Percentiles rank a stretch among this genome's conserved stretches.
Conservation (phyloP, 1,139 yeast species). For the Taphrina confusa region DNA sequence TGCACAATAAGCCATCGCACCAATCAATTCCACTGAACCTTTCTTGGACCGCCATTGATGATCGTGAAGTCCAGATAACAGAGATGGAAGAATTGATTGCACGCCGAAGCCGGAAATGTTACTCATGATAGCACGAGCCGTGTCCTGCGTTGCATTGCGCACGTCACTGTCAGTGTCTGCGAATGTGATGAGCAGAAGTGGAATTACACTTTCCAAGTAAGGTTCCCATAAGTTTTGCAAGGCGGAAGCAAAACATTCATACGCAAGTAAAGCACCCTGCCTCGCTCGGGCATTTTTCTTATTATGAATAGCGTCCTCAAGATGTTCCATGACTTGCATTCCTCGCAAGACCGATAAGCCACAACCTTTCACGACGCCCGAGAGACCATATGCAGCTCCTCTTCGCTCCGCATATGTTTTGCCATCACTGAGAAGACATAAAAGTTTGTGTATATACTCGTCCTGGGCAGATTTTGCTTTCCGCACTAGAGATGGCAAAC, state of each 20-base stretch:
- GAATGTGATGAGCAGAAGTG: constrained; percentile 71
- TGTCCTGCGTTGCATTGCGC: constrained; percentile 81
- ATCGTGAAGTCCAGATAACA: constrained; percentile 81
- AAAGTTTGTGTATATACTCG: constrained; percentile 58
- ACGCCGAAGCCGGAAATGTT: constrained; percentile 91
- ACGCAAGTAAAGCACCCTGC: constrained; percentile 85
- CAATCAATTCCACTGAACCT: constrained; percentile 92
- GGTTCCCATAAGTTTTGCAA: constrained; percentile 86
- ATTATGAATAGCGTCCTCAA: constrained; percentile 87
- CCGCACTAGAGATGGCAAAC: constrained; percentile 79
- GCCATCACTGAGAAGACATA: constrained; percentile 60
- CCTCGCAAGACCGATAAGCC: constrained; percentile 78
- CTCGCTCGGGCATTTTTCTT: constrained; percentile 72
- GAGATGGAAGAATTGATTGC: constrained; percentile 84
- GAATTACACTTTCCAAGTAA: constrained; percentile 83
- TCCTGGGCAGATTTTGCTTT: constrained; percentile 52
- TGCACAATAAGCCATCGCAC: constrained; percentile 96
- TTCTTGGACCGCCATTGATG: constrained; percentile 95
- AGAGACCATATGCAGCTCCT: constrained; percentile 95
- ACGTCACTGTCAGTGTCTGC: constrained; percentile 88
- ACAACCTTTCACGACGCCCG: constrained; percentile 87
- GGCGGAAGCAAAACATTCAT: constrained; percentile 77
- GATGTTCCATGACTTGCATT: constrained; percentile 70
- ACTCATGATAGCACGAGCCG: constrained; percentile 86
- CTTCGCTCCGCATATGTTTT: constrained; percentile 62